A percentile compares a stretch with the other conserved stretches of the same genome.
phyloP scores from a whole-genome alignment of 495 filamentous ascomycete genomes.

The Hypoxylon cercidicola region DNA sequence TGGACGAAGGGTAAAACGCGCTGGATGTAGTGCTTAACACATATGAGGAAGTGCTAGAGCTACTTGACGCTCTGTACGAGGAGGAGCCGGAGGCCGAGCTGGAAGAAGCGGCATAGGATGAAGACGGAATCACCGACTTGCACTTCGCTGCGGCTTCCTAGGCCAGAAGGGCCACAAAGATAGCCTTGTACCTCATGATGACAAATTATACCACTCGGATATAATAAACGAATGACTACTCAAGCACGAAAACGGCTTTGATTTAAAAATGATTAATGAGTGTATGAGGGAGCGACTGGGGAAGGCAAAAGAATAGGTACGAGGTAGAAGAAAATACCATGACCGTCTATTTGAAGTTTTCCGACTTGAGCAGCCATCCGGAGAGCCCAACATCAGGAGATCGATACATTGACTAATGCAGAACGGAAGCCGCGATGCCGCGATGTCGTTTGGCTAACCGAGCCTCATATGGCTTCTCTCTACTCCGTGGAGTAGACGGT shows the following conservation, averaged over 20 bases:
- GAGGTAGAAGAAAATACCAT: background rate
- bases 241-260: conserved; percentile 9
- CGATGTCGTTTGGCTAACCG: background rate
- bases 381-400: conserved; percentile 5
- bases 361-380: background rate
- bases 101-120: conserved; percentile 10
- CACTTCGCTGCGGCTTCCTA: conserved; percentile 26
- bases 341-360: conserved; percentile 19
- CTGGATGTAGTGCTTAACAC: conserved; percentile 1
- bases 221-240: conserved; percentile 22
- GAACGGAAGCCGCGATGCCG: background rate
- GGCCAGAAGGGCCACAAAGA: conserved; percentile 25
- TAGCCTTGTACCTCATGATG: conserved; percentile 24
- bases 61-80: background rate
- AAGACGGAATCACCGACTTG: conserved; percentile 19
- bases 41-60: conserved; percentile 9
- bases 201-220: conserved; percentile 1
- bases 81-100: conserved; percentile 5
- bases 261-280: conserved; percentile 3
- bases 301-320: conserved; percentile 1
- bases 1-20: too few species aligned
- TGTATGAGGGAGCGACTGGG: conserved; percentile 22
- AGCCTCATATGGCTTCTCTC: background rate
- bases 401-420: too few species aligned
- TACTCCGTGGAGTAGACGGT: background rate